phyloP scores from a whole-genome alignment of 371 early-diverging fungal species.

The Rhizomucor miehei region DNA sequence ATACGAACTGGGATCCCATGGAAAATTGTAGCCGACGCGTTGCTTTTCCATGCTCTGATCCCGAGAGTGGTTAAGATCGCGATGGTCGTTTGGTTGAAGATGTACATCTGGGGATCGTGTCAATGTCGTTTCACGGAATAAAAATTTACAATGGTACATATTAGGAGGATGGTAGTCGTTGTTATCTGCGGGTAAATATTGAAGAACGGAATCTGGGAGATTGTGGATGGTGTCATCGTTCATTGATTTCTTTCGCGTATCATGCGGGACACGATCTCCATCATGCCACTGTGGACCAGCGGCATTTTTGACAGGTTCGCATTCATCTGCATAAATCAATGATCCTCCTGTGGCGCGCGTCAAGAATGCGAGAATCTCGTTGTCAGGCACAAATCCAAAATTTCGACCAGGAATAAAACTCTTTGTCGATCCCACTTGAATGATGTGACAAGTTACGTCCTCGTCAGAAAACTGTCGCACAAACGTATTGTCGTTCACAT shows the following conservation, averaged over 20 bases:
- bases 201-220: background rate
- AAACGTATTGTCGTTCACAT: constrained; percentile 54
- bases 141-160: constrained; percentile 24
- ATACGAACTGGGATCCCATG: constrained; percentile 79
- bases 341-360: constrained; percentile 78
- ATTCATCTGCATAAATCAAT: constrained; percentile 78
- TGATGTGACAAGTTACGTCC: constrained; percentile 74
- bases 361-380: constrained; percentile 80
- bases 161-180: constrained; percentile 20
- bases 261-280: too few relatives aligned
- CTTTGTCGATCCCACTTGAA: constrained; percentile 81
- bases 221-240: background rate
- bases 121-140: constrained; percentile 30
- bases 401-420: constrained; percentile 77
- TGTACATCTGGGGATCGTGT: constrained; percentile 8
- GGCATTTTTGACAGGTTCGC: constrained; percentile 19
- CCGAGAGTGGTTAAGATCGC: constrained; percentile 5
- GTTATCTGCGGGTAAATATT: constrained; percentile 5
- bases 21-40: constrained; percentile 56
- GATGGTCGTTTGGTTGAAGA: constrained; percentile 4
- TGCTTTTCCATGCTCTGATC: constrained; percentile 3
- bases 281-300: too few relatives aligned
- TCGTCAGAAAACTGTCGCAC: constrained; percentile 62
- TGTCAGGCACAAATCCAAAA: constrained; percentile 89
- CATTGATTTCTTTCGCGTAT: too few relatives aligned